Evolutionary conservation across 23 red algal species (phyloP), one percentile per base, ranked within the genome.

Genomic region (Gracilaria caudata): DNA sequence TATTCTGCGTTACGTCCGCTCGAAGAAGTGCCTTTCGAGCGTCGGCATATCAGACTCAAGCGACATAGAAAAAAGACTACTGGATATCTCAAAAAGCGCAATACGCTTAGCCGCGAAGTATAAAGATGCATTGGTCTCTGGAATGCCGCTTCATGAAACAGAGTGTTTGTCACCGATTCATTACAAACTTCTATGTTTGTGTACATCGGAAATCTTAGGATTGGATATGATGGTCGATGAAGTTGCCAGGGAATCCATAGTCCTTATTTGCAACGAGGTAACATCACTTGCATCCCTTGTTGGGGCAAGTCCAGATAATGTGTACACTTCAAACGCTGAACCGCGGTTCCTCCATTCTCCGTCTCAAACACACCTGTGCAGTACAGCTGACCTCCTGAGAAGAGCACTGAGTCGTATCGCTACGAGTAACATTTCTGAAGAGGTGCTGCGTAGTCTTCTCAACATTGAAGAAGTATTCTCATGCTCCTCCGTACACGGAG

Each of bases 141-240:
- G 34, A 71, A 23, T 19, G 6, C 20, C 65, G 17, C 40, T 28
- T 1, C 13, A n/a, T 38, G 65, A 38, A 40, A 39, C 14, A 7
- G 65, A 71, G 65, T 4, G 13, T 0, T 36, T 36, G 20, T 36
- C 65, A 9, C 19, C 20, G 16, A 34, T 7, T 21, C 65, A 39
- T 39, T 71, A 41, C 20, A 34, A 71, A 19, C 37, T 71, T 21
- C 4, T 71, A 16, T 84, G 58, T 13, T 32, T 19, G 29, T 68
- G 57, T 68, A 38, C 72, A 30, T 66, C 33, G 21, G 80, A 71
- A 84, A 46, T 71, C 41, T 63, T 84, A 68, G 39, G 43, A 40
- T 32, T 84, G 32, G 80, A 84, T 71, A 25, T 72, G 0, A 26
- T 84, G 21, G 35, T 84, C 0, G 80, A 84, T 39, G 63, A 84